Conservation (phyloP, 768 basidiomycete species). For the Xerocomellus amylosporus region DNA sequence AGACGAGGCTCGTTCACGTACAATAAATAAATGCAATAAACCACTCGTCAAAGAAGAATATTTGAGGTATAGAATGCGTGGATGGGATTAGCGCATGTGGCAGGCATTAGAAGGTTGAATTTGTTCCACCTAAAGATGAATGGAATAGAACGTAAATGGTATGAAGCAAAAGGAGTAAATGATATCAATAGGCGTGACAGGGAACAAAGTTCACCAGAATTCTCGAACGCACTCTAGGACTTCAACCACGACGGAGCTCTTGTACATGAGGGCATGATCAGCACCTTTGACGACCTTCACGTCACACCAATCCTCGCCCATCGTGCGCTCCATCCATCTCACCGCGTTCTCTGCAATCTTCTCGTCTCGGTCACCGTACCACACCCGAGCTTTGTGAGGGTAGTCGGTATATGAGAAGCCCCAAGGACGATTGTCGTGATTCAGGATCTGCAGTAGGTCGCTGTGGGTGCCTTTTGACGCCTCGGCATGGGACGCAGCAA, state of each 20-base stretch:
- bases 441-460: conserved; percentile 89
- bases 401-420: conserved; percentile 87
- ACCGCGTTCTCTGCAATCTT: conserved; percentile 90
- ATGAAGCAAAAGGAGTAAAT: conserved; percentile 18
- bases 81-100: conserved; percentile 8
- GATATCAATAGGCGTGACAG: not conserved
- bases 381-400: conserved; percentile 73
- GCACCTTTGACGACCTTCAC: conserved; percentile 85
- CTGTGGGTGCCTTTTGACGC: conserved; percentile 87
- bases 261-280: conserved; percentile 93
- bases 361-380: conserved; percentile 94
- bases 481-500: conserved; percentile 94
- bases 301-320: conserved; percentile 70
- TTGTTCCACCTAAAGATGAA: conserved; percentile 19
- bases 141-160: conserved; percentile 8
- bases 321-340: conserved; percentile 86
- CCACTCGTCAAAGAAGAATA: conserved; percentile 1
- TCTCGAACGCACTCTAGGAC: conserved; percentile 69
- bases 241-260: conserved; percentile 81
- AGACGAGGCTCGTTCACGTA: conserved; percentile 16
- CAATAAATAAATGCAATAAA: conserved; percentile 22
- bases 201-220: conserved; percentile 42
- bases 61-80: conserved; percentile 6
- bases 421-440: conserved; percentile 85
- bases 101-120: not conserved